Evolutionary conservation across 805 yeast species (phyloP), one percentile per base, ranked within the genome.

Genomic region (Teunomyces pallodes): DNA sequence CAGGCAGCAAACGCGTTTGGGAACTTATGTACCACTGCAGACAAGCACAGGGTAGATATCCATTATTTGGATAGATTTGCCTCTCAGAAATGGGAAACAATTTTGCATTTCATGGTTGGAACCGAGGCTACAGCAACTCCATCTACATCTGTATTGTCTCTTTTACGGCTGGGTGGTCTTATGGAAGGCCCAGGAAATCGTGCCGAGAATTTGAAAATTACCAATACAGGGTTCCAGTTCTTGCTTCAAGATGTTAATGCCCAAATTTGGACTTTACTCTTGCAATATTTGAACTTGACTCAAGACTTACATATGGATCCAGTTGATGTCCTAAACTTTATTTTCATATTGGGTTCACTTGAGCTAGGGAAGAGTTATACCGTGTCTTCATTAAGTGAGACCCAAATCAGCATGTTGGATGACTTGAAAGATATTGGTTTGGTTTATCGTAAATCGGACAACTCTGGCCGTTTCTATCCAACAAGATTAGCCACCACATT

Each of bases 41-140:
- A 83, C 51, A 77, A 80, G 40, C 78, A 80, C 47, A 70, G 70
- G 28, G 86, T 87, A 4, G 83, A 80, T 42, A 66, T 83, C n/a
- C 77, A 75, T 32, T 86, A 84, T 57, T 72, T 92, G 42, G 95
- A 89, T 55, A 74, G 74, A 35, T 91, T 90, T 67, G 96, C 97
- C 10, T 79, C 90, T 5, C 80, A 77, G 41, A 90, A 87, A 61
- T 94, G 99, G 99, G 99, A 94, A 63, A 82, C 89, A 6, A 92
- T 94, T 56, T 74, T 94, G 57, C 98, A 94, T 74, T 94, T 86
- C 70, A 92, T 94, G 98, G 99, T 94, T 39, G 97, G 98, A 1
- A 89, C 97, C 0, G 87, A 88, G 45, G 69, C 84, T 41, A 74
- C 80, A 9, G 77, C 74, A 13, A 70, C 80, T 2, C 96, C 97